These are phyloP conservation scores for Ceratonia siliqua DNA, from an alignment of 306 rosid species.

Conservation along the genomic window DNA sequence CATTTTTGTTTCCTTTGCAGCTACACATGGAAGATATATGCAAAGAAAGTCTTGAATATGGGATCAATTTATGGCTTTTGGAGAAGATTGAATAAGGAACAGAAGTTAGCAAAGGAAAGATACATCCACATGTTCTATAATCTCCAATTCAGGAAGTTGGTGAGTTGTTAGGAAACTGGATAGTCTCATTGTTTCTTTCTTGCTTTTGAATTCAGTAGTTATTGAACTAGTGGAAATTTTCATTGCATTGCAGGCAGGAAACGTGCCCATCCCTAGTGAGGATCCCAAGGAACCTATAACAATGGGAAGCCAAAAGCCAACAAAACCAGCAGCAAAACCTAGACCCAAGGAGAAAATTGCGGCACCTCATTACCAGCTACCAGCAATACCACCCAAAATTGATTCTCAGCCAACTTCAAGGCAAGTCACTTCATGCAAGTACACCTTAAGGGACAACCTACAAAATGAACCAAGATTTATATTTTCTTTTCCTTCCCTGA, in stretches of 20 bases:
- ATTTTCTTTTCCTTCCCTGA: background rate
- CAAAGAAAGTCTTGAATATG: constrained; percentile 81
- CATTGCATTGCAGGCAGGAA: constrained; percentile 57
- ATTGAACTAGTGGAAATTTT: background rate
- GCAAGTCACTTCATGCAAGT: constrained; percentile 26
- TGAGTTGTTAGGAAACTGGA: constrained; percentile 29
- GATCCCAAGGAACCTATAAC: constrained; percentile 28
- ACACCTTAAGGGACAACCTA: background rate
- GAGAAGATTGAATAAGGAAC: constrained; percentile 74
- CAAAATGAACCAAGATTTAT: background rate
- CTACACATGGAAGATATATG: constrained; percentile 98
- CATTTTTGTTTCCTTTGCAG: constrained; percentile 40
- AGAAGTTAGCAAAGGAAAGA: constrained; percentile 73
- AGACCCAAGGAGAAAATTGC: constrained; percentile 20
- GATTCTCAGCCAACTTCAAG: constrained; percentile 32
- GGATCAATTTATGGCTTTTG: constrained; percentile 85
- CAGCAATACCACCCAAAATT: constrained; percentile 19
- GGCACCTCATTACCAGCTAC: constrained; percentile 17
- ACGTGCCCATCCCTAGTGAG: constrained; percentile 58
- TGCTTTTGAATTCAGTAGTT: background rate
- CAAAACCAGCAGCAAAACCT: constrained; percentile 20
- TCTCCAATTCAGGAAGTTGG: constrained; percentile 77
- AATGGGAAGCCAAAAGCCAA: constrained; percentile 25
- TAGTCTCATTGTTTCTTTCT: background rate
- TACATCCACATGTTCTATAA: constrained; percentile 79